Conservation (phyloP, 2,329 filamentous ascomycete genomes). For the Aspergillus persii region DNA sequence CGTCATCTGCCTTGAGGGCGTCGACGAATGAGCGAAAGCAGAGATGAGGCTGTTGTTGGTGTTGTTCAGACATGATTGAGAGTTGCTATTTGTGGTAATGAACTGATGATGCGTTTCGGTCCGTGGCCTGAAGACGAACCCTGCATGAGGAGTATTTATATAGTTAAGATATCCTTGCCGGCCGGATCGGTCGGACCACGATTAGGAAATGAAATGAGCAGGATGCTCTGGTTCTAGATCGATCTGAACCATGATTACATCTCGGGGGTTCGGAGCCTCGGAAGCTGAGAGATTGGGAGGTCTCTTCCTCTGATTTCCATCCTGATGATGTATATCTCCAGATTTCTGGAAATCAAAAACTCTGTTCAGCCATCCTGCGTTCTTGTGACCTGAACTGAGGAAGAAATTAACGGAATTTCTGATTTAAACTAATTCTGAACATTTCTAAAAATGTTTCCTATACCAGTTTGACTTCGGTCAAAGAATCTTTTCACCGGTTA, state of each 20-base stretch:
- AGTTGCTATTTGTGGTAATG: neutral
- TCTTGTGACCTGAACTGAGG: too few species aligned
- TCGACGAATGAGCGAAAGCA: slow-evolving; percentile 50
- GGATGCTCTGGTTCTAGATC: neutral
- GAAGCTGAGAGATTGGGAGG: too few species aligned
- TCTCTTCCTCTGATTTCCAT: neutral
- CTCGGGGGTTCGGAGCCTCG: neutral
- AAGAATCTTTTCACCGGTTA: too few species aligned
- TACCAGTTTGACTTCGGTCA: too few species aligned
- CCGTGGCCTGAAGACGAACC: neutral
- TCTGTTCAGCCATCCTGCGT: too few species aligned
- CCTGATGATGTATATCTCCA: too few species aligned
- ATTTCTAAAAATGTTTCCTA: too few species aligned
- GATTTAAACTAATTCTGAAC: too few species aligned
- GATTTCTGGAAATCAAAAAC: too few species aligned
- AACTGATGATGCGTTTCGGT: neutral
- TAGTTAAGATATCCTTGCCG: neutral
- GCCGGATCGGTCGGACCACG: neutral
- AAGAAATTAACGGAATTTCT: too few species aligned
- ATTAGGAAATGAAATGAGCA: neutral
- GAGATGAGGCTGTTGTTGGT: slow-evolving; percentile 23
- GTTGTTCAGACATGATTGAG: neutral
- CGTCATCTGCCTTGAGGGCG: slow-evolving; percentile 41
- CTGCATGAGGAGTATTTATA: neutral
- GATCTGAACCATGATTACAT: neutral